These are phyloP conservation scores for Mercurialis annua DNA, from an alignment of 345 rosid species.

Conservation along the genomic window DNA sequence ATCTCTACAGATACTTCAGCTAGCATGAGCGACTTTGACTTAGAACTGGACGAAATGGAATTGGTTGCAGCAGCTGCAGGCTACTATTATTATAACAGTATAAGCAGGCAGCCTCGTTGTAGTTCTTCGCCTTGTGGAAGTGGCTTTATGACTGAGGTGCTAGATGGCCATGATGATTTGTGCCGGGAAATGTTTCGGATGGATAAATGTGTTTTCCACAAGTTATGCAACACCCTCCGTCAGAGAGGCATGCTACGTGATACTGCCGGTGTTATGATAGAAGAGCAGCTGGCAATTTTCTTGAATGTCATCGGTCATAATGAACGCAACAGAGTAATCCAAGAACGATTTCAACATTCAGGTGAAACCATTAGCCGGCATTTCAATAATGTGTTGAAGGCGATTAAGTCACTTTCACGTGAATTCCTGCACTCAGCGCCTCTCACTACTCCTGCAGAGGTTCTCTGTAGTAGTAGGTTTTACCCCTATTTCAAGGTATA, in stretches of 20 bases:
- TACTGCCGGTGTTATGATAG: slow-evolving; percentile 64
- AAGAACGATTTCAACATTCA: slow-evolving; percentile 72
- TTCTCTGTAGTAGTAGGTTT: slow-evolving; percentile 48
- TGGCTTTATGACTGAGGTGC: slow-evolving; percentile 52
- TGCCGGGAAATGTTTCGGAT: slow-evolving; percentile 72
- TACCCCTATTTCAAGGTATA: slow-evolving; percentile 71
- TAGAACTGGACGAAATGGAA: slow-evolving; percentile 84
- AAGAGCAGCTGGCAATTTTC: slow-evolving; percentile 76
- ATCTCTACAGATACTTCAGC: slow-evolving; percentile 48
- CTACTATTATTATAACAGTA: slow-evolving; percentile 47
- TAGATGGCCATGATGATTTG: slow-evolving; percentile 46
- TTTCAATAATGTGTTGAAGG: slow-evolving; percentile 75
- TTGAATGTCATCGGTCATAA: slow-evolving; percentile 70
- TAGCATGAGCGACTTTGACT: slow-evolving; percentile 51
- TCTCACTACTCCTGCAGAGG: slow-evolving; percentile 39
- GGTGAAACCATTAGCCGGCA: slow-evolving; percentile 85
- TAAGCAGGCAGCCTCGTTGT: slow-evolving; percentile 40
- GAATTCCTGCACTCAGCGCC: slow-evolving; percentile 51
- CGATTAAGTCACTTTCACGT: slow-evolving; percentile 68
- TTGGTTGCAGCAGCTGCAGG: slow-evolving; percentile 78
- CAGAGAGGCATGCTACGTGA: slow-evolving; percentile 61
- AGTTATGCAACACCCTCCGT: slow-evolving; percentile 47
- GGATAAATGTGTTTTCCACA: slow-evolving; percentile 69
- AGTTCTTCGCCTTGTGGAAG: slow-evolving; percentile 32
- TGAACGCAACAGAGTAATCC: slow-evolving; percentile 76